A percentile compares a stretch with the other conserved stretches of the same genome.
Conservation (phyloP, 2,329 filamentous ascomycete genomes). For the Fusarium redolens region DNA sequence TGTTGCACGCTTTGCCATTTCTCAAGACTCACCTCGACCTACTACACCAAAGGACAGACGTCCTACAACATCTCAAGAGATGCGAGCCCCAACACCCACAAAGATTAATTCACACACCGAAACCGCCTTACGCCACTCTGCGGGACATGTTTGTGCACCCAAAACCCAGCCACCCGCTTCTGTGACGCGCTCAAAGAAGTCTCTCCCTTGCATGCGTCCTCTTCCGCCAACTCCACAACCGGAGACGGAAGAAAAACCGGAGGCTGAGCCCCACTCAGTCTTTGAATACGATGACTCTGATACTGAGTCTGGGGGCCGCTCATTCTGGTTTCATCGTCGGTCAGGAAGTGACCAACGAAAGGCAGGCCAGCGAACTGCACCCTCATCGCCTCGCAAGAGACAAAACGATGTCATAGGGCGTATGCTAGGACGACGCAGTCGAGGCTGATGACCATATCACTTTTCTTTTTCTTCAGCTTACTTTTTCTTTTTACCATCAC, state of each 20-base stretch:
- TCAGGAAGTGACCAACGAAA: slow-evolving; percentile 48
- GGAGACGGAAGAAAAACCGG: slow-evolving; percentile 21
- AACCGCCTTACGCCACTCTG: slow-evolving; percentile 39
- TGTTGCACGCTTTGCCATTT: slow-evolving; percentile 26
- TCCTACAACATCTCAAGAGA: slow-evolving; percentile 28
- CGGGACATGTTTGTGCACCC: slow-evolving; percentile 36
- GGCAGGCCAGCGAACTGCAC: slow-evolving; percentile 38
- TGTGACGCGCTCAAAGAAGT: slow-evolving; percentile 44
- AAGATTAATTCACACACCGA: slow-evolving; percentile 33
- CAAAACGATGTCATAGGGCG: slow-evolving; percentile 52
- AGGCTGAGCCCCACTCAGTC: slow-evolving; percentile 53
- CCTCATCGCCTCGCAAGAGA: slow-evolving; percentile 46
- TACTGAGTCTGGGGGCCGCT: slow-evolving; percentile 50
- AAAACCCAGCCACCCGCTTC: slow-evolving; percentile 29
- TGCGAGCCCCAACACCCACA: slow-evolving; percentile 8
- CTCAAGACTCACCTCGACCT: slow-evolving; percentile 30
- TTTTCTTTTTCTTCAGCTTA: neutral
- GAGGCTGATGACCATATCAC: slow-evolving; percentile 22
- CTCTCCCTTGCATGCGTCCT: slow-evolving; percentile 42
- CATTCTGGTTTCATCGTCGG: slow-evolving; percentile 58
- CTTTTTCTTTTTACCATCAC: neutral
- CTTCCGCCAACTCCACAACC: slow-evolving; percentile 40
- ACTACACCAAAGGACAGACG: slow-evolving; percentile 30
- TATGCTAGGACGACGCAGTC: slow-evolving; percentile 51
- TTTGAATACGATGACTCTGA: slow-evolving; percentile 63